phyloP scores from a whole-genome alignment of 305 asterid species.

The Lippia alba region DNA sequence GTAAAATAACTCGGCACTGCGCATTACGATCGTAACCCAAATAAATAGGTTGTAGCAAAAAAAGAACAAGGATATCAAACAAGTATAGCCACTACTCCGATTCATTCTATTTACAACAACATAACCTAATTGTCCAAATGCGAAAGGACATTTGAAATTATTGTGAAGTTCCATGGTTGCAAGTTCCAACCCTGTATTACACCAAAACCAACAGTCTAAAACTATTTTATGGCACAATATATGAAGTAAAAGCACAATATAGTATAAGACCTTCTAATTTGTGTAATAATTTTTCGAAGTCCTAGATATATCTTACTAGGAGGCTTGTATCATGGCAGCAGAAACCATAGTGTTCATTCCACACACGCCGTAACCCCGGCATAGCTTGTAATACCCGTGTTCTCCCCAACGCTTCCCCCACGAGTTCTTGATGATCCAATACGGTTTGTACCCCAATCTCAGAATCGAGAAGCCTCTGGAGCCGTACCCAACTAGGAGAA shows the following conservation, averaged over 20 bases:
- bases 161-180: too few species aligned
- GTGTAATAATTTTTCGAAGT: background rate
- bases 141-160: too few species aligned
- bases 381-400: constrained; percentile 64
- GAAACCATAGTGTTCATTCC: constrained; percentile 87
- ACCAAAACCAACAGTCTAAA: too few species aligned
- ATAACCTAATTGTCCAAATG: too few species aligned
- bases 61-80: too few species aligned
- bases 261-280: background rate
- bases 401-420: constrained; percentile 93
- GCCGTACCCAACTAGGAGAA: constrained; percentile 81
- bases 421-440: constrained; percentile 88
- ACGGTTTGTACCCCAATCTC: constrained; percentile 68
- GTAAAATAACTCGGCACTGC: too few species aligned
- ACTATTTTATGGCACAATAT: too few species aligned
- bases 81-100: too few species aligned
- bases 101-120: too few species aligned
- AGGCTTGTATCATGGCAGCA: constrained; percentile 56
- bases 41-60: too few species aligned
- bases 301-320: constrained; percentile 17
- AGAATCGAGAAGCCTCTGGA: constrained; percentile 72
- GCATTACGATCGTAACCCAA: too few species aligned
- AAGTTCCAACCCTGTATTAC: too few species aligned
- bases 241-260: background rate
- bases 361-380: constrained; percentile 83